These are phyloP conservation scores for Podila minutissima DNA, from an alignment of 192 early-diverging fungal species.

Conservation along the genomic window DNA sequence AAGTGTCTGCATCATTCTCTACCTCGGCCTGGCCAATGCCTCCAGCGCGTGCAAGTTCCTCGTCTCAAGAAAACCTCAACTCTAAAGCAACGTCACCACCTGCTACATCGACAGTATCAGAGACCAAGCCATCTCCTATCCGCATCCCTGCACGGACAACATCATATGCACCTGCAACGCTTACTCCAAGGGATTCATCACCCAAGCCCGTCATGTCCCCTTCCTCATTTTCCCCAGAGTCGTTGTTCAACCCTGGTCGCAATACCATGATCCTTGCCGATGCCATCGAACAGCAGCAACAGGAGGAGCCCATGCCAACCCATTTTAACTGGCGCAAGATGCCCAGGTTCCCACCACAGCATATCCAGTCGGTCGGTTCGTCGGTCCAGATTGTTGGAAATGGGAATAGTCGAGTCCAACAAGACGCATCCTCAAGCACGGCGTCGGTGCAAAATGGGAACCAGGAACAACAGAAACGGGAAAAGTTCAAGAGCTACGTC, in stretches of 20 bases:
- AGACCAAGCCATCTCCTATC: background rate
- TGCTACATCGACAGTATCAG: background rate
- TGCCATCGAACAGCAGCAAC: conserved; percentile 7
- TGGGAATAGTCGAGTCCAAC: background rate
- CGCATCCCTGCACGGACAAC: background rate
- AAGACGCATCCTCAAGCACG: background rate
- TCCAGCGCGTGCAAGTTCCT: background rate
- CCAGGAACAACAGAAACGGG: background rate
- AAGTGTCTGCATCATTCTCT: background rate
- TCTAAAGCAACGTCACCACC: background rate
- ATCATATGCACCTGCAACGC: background rate
- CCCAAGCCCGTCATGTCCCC: background rate
- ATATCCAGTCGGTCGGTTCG: background rate
- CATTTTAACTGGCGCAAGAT: conserved; percentile 17
- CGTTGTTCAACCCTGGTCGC: conserved; percentile 17
- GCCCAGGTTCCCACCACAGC: conserved; percentile 3
- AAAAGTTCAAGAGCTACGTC: conserved; percentile 14
- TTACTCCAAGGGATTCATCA: background rate
- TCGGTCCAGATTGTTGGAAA: conserved; percentile 2
- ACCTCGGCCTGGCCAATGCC: background rate
- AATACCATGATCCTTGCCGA: conserved; percentile 4
- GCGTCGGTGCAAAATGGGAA: background rate
- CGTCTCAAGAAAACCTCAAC: background rate
- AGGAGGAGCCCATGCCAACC: conserved; percentile 7
- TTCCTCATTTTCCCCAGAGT: background rate